phyloP scores from a whole-genome alignment of 1,284 basidiomycete species.

The Stereum hirsutum region DNA sequence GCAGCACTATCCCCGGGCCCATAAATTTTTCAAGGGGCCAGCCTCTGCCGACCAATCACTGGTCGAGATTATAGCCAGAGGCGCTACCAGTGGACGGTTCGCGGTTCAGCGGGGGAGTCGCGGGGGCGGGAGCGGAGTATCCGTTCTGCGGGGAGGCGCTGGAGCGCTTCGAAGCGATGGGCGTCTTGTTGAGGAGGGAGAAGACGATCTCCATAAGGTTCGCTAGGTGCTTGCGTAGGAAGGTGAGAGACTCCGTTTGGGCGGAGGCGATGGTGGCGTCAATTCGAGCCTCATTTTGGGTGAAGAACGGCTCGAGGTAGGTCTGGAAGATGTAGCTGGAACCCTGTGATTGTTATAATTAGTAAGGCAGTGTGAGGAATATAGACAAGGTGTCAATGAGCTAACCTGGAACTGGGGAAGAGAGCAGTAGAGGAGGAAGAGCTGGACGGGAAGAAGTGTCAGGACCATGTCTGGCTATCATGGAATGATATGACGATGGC shows the following conservation, averaged over 20 bases:
- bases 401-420: conserved; percentile 67
- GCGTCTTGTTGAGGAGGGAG: conserved; percentile 33
- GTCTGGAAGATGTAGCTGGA: conserved; percentile 63
- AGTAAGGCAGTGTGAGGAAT: not conserved
- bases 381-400: not conserved
- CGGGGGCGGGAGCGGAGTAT: not conserved
- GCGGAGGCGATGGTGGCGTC: conserved; percentile 52
- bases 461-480: no score
- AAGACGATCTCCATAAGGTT: conserved; percentile 37
- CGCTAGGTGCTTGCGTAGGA: conserved; percentile 38
- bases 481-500: no score
- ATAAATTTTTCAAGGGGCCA: no score
- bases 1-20: no score
- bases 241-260: conserved; percentile 41
- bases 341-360: conserved; percentile 35
- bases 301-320: conserved; percentile 60
- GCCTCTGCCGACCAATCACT: no score
- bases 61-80: conserved; percentile 6
- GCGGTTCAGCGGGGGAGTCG: no score
- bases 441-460: no score
- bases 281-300: conserved; percentile 55
- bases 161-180: conserved; percentile 6
- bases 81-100: not conserved
- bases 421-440: conserved; percentile 65
- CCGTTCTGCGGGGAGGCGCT: not conserved